Evolutionary conservation across 2,329 filamentous ascomycete species (phyloP), one percentile per base, ranked within the genome.

Genomic region (Cercospora beticola): DNA sequence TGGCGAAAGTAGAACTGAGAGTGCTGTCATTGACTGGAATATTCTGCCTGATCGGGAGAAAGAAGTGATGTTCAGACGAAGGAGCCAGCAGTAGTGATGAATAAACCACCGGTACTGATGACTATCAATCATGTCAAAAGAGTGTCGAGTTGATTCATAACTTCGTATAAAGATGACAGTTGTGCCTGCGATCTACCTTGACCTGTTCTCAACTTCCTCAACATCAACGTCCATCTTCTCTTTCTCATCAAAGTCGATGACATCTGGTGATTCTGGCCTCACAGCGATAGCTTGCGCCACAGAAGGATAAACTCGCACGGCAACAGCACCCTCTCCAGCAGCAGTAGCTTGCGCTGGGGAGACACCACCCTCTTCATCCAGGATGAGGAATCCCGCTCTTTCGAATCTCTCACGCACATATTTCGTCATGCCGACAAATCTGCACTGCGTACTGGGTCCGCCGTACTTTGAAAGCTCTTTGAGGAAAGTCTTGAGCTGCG

Each of bases 401-500:
- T 73, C 69, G 28, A 76, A 71, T 23, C 74, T 65, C 21, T 68
- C 68, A 5, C 70, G 65, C 7, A 85, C 78, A 8, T 82, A 80
- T 0, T 80, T 77, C 0, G 79, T 80, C 78, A 87, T 79, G 6
- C 82, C 82, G 1, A 83, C 82, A 54, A 88, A 84, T 0, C 85
- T 75, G 2, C 87, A 72, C 63, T 85, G 81, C 0, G 84, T 78
- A 0, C 76, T 74, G 2, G 80, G 76, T 0, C 86, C 86, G 0
- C 82, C 83, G 64, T 85, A 88, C 26, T 81, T 81, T 18, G 81
- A 78, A 3, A 87, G 71, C 71, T 86, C 85, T 14, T 78, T 78
- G 18, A 83, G 79, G 21, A 88, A 75, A 40, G 84, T 84, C 46
- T 79, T 79, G 6, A 88, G 74, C 8, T 85, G 83, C 0, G 81